These are phyloP conservation scores for Debaryomycetaceae sp. DNA, from an alignment of 1,139 yeast genomes.

Conservation along the genomic window DNA sequence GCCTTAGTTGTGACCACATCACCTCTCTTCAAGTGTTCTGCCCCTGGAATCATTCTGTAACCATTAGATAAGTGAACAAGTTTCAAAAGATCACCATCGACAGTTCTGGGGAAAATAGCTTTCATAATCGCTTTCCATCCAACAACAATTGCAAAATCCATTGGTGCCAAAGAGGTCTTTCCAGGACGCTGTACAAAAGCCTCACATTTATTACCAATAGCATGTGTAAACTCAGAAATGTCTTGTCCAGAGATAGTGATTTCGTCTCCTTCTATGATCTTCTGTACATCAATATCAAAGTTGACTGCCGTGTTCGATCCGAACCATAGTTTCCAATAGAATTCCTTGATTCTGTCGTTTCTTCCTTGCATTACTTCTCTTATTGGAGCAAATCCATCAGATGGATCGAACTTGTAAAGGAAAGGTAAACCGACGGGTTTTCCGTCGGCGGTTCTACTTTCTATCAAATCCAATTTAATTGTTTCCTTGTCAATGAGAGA, in stretches of 20 bases:
- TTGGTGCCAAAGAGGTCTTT: conserved; percentile 85
- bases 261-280: conserved; percentile 69
- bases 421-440: conserved; percentile 73
- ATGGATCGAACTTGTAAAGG: conserved; percentile 74
- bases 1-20: conserved; percentile 84
- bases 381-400: conserved; percentile 93
- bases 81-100: conserved; percentile 93
- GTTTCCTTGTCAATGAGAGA: conserved; percentile 42
- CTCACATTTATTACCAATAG: conserved; percentile 95
- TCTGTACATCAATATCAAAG: conserved; percentile 65
- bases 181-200: conserved; percentile 91
- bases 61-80: conserved; percentile 95
- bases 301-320: conserved; percentile 60
- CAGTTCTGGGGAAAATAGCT: conserved; percentile 93
- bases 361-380: conserved; percentile 87
- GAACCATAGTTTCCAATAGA: conserved; percentile 98
- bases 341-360: conserved; percentile 88
- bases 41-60: conserved; percentile 90
- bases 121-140: conserved; percentile 98
- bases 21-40: conserved; percentile 83
- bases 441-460: conserved; percentile 81
- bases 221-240: conserved; percentile 91
- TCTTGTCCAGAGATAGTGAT: conserved; percentile 70
- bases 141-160: conserved; percentile 98
- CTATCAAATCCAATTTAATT: conserved; percentile 75